A percentile compares a stretch with the other conserved stretches of the same genome.
Evolutionary conservation across 1,284 basidiomycete species (phyloP).

Genomic region (Sphagnurus paluster): DNA sequence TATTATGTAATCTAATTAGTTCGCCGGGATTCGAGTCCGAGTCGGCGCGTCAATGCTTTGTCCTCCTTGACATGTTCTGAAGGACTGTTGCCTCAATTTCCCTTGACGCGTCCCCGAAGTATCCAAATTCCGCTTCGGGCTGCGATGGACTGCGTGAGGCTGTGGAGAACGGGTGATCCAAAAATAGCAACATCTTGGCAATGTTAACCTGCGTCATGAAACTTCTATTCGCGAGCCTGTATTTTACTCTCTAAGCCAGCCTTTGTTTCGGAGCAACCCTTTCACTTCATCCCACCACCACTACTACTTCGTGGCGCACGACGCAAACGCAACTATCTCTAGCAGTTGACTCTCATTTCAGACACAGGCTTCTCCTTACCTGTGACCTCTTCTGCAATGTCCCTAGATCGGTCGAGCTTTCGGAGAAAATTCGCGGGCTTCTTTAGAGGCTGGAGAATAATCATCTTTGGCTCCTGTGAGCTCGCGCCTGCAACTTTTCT

Average conservation of each 20-base stretch:
- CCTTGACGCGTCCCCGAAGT: too few relatives aligned
- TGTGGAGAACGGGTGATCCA: neutral
- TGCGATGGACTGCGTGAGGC: too few relatives aligned
- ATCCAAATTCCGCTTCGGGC: too few relatives aligned
- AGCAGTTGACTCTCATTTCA: neutral
- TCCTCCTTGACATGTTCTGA: too few relatives aligned
- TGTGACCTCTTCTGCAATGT: conserved; percentile 6
- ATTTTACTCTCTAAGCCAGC: too few relatives aligned
- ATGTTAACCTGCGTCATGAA: neutral
- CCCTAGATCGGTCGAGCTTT: neutral
- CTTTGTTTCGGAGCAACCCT: too few relatives aligned
- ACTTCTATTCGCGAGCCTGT: conserved; percentile 9
- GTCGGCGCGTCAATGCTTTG: conserved; percentile 11
- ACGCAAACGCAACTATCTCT: too few relatives aligned
- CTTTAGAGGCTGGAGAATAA: conserved; percentile 52
- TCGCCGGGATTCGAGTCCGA: too few relatives aligned
- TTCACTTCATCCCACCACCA: too few relatives aligned
- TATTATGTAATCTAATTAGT: neutral
- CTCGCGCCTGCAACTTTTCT: conserved; percentile 2
- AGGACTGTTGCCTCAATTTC: too few relatives aligned
- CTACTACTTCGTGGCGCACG: too few relatives aligned
- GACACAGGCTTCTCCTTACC: conserved; percentile 11
- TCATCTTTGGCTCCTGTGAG: conserved; percentile 61
- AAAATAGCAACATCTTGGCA: conserved; percentile 9
- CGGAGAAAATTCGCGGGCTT: conserved; percentile 1